Base-by-base conservation (phyloP, 2,329 filamentous ascomycete genomes). In the Paraphoma chrysanthemicola region DNA sequence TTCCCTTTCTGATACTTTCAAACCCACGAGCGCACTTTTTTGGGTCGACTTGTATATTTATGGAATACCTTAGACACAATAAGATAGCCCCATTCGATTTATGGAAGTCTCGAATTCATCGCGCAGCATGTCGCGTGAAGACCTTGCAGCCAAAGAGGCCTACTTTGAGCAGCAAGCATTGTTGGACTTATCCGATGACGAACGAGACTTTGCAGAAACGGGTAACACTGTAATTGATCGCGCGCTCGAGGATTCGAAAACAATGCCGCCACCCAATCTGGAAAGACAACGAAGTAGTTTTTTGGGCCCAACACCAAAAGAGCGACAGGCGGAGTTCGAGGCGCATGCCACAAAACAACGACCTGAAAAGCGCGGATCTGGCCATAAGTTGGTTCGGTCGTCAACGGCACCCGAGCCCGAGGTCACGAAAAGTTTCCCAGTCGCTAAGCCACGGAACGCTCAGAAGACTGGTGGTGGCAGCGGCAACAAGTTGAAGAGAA, bases 161-260 rank as follows among this genome's bases (percentile, higher is more conserved):
- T 75, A 71, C 42, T 75, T 73, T 42, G 48, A 69, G 38, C 63
- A 71, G 17, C 70, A 73, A 41, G 65, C 64, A 6, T 48, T 76
- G 7, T 51, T 74, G 12, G 66, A 74, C 48, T 44, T 68, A 17
- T 68, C 67, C 7, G 67, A 74, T 42, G 70, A 75, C 56, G 72
- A 74, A 30, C 47, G 45, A 16, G 51, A 53, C 4, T 61, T 62
- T 39, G 52, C 58, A 62, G 68, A 38, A 53, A 57, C 31, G 56
- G 54, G 8, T 57, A 51, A 11, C 14, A 28, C 57, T 5, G 55
- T 45, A 9, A 58, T 68, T 38, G 64, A 69, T 45, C 57, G 61
- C 43, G 65, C 65, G 0, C 51, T 76, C 18, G 61, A 59, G 16
- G 66, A 70, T 17, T 59, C 63, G 5, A 66, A 59, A 52, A 36